Percentiles rank a stretch among this genome's conserved stretches.
These are phyloP conservation scores for Citrullus mucosospermus DNA, from an alignment of 306 rosid species.

Conservation along the genomic window DNA sequence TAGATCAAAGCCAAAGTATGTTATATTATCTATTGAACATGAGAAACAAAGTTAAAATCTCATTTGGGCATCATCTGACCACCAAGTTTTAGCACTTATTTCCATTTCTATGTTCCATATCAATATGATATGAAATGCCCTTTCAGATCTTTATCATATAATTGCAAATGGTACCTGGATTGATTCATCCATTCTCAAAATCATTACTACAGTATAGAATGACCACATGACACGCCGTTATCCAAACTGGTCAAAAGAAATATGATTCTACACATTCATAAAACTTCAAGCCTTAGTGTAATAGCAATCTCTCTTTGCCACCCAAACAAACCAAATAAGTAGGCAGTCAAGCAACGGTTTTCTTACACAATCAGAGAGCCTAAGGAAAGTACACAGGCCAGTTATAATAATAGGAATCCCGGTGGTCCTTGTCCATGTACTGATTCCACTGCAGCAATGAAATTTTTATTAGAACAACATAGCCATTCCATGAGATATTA, in stretches of 20 bases:
- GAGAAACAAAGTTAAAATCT: neutral
- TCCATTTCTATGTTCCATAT: neutral
- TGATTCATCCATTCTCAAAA: neutral
- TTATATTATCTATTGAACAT: neutral
- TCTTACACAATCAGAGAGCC: conserved; percentile 8
- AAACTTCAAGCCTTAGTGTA: neutral
- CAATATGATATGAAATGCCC: neutral
- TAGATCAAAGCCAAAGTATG: neutral
- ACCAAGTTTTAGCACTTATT: neutral
- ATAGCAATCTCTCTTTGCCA: neutral
- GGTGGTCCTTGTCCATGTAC: conserved; percentile 44
- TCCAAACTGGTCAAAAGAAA: neutral
- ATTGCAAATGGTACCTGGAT: neutral
- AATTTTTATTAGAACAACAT: neutral
- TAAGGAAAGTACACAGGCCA: conserved; percentile 78
- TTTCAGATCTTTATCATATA: neutral
- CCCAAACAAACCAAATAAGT: neutral
- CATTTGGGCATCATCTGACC: neutral
- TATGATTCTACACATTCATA: neutral
- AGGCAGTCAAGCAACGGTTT: neutral
- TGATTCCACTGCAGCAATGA: conserved; percentile 71
- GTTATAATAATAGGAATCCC: conserved; percentile 59
- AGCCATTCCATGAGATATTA: neutral
- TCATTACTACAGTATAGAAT: neutral
- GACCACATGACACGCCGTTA: neutral